Evolutionary conservation across 306 rosid species (phyloP).

Genomic region (Boehmeria nivea): DNA sequence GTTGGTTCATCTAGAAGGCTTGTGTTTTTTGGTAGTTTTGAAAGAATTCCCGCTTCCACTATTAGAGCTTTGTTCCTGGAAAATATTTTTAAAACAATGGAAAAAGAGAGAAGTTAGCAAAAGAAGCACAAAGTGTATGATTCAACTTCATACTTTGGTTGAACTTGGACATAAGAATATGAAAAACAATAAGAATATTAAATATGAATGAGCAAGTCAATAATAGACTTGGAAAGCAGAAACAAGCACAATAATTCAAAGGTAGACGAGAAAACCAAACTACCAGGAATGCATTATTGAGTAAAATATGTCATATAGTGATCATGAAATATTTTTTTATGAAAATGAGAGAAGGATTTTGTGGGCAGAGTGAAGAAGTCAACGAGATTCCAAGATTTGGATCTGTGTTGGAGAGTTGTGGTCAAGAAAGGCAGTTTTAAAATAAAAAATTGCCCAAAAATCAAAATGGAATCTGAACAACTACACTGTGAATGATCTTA

Average conservation of each 20-base stretch:
- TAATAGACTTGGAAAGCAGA: constrained; percentile 8
- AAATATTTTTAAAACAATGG: neutral
- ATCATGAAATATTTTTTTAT: neutral
- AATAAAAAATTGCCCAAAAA: constrained; percentile 12
- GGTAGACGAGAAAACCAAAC: too few relatives aligned
- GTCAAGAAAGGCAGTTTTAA: constrained; percentile 33
- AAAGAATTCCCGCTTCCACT: constrained; percentile 77
- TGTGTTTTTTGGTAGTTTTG: constrained; percentile 52
- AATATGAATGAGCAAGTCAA: neutral
- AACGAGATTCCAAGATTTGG: constrained; percentile 33
- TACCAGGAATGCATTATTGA: neutral
- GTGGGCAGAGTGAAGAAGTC: constrained; percentile 29
- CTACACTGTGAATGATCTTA: constrained; percentile 20
- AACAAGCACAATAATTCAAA: neutral
- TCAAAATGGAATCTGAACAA: constrained; percentile 45
- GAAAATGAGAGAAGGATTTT: constrained; percentile 16
- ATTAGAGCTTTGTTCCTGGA: constrained; percentile 81
- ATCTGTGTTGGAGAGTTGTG: constrained; percentile 30
- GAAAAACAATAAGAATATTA: constrained; percentile 15
- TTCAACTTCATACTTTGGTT: too few relatives aligned
- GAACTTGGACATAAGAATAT: too few relatives aligned
- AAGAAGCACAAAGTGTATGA: too few relatives aligned
- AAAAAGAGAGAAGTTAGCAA: constrained; percentile 16
- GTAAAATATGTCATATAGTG: neutral
- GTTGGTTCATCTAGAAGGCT: constrained; percentile 53